Percentiles rank a stretch among this genome's conserved stretches.
phyloP scores from a whole-genome alignment of 768 basidiomycete genomes.

The Floccularia luteovirens region DNA sequence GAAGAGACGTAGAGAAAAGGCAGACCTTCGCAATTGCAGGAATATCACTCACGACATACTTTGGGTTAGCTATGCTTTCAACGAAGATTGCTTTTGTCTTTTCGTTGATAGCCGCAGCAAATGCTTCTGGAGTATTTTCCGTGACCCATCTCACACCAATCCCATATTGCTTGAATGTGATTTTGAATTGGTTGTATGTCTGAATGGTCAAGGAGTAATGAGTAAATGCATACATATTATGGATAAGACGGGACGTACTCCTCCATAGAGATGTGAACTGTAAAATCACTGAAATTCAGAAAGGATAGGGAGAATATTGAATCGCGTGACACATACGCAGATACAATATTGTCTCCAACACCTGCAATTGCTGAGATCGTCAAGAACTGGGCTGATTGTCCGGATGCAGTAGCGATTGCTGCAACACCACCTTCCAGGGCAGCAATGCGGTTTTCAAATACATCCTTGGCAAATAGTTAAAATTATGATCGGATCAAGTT shows the following conservation, averaged over 20 bases:
- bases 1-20: background rate
- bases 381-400: slow-evolving; percentile 74
- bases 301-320: background rate
- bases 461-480: slow-evolving; percentile 34
- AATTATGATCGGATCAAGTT: background rate
- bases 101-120: slow-evolving; percentile 63
- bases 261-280: slow-evolving; percentile 62
- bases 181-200: slow-evolving; percentile 74
- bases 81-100: slow-evolving; percentile 73
- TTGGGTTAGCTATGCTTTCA: slow-evolving; percentile 78
- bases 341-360: slow-evolving; percentile 73
- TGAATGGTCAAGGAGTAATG: slow-evolving; percentile 16
- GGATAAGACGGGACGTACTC: slow-evolving; percentile 30
- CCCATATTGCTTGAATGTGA: slow-evolving; percentile 61
- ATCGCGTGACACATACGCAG: slow-evolving; percentile 47
- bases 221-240: background rate
- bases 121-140: slow-evolving; percentile 45
- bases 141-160: slow-evolving; percentile 60
- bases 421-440: slow-evolving; percentile 74
- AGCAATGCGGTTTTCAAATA: slow-evolving; percentile 74
- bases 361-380: slow-evolving; percentile 53
- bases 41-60: slow-evolving; percentile 57
- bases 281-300: slow-evolving; percentile 3
- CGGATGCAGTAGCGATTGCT: slow-evolving; percentile 67
- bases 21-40: slow-evolving; percentile 59